A percentile compares a stretch with the other conserved stretches of the same genome.
Conservation (phyloP, 352 stramenopile genomes). For the Globisporangium emineosum region DNA sequence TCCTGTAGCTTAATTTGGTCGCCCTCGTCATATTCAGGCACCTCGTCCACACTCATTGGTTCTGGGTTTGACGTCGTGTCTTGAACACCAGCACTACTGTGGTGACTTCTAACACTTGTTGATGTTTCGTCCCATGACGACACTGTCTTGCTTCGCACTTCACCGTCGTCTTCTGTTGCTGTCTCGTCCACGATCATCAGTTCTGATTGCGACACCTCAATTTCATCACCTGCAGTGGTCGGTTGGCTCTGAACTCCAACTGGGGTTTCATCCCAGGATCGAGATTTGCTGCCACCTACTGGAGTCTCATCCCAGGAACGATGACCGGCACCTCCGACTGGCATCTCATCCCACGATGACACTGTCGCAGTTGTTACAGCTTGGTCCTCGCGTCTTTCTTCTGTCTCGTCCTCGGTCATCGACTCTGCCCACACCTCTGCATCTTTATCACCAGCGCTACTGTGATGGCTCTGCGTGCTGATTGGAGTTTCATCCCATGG, state of each 20-base stretch:
- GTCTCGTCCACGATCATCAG: background rate
- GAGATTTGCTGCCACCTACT: background rate
- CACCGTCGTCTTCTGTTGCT: background rate
- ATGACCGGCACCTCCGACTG: constrained; percentile 3
- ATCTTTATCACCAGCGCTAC: background rate
- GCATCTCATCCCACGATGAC: constrained; percentile 6
- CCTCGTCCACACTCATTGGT: background rate
- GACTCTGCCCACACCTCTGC: background rate
- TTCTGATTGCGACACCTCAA: background rate
- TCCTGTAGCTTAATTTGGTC: background rate
- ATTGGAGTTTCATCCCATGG: background rate
- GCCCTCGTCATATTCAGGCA: background rate
- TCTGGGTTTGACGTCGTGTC: background rate
- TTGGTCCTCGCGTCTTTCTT: background rate
- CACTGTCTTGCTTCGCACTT: background rate
- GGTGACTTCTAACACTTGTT: background rate
- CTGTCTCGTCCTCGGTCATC: background rate
- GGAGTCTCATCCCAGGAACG: constrained; percentile 3
- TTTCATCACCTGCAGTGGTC: background rate
- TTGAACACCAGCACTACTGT: background rate
- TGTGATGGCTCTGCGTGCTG: background rate
- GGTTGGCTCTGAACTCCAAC: background rate
- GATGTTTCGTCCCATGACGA: constrained; percentile 11
- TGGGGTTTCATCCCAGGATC: constrained; percentile 13
- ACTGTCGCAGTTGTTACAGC: background rate